A percentile compares a stretch with the other conserved stretches of the same genome.
These are phyloP conservation scores for Jaltomata sinuosa DNA, from an alignment of 257 asterid genomes.

Conservation along the genomic window DNA sequence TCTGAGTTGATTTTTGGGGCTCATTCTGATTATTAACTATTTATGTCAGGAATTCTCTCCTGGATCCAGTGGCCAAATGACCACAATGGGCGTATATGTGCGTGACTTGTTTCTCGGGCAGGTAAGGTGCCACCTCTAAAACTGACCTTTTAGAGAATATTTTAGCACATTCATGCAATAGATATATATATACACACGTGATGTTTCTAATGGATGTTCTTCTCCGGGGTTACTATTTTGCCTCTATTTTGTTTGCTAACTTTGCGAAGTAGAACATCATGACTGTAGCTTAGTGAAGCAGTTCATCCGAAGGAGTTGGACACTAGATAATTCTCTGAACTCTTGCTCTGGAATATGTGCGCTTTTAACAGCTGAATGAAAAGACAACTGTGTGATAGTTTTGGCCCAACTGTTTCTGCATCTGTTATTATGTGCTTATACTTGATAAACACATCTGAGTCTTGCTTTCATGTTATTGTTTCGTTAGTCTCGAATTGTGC, in stretches of 20 bases:
- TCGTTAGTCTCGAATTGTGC: neutral
- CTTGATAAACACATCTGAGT: neutral
- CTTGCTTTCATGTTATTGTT: neutral
- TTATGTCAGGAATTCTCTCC: slow-evolving; percentile 80
- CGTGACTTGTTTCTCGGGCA: slow-evolving; percentile 96
- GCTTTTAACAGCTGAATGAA: neutral
- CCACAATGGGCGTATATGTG: slow-evolving; percentile 88
- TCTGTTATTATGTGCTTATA: neutral
- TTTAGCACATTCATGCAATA: neutral
- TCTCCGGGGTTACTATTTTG: neutral
- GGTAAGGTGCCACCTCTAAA: slow-evolving; percentile 40
- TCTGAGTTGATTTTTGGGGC: neutral
- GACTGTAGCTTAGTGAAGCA: neutral
- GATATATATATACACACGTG: neutral
- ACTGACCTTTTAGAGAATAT: neutral
- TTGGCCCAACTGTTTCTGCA: neutral
- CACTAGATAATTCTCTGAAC: neutral
- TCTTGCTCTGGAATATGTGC: neutral
- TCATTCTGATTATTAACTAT: slow-evolving; percentile 3
- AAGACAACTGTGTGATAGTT: neutral
- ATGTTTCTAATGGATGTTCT: neutral
- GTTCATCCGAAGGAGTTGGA: neutral
- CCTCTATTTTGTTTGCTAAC: neutral
- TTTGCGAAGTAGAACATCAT: neutral
- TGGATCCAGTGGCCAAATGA: slow-evolving; percentile 80